A percentile compares a stretch with the other conserved stretches of the same genome.
Evolutionary conservation across 179 eudicot genomes (phyloP).

Genomic region (Sideroxylon spinosum): DNA sequence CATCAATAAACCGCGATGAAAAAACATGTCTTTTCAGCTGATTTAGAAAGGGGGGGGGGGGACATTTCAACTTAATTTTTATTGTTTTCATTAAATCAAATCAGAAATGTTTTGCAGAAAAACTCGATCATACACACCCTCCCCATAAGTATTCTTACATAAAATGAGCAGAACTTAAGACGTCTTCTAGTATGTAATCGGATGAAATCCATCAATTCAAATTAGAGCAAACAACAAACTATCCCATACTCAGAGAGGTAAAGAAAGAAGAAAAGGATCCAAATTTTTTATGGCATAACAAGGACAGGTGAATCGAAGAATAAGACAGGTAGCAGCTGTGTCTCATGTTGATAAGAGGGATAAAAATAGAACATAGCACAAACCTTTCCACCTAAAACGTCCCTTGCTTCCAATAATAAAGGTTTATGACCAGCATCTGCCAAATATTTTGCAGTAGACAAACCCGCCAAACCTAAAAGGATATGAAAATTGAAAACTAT

Average conservation of each 20-base stretch:
- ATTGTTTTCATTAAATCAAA: not conserved
- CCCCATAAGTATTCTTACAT: not conserved
- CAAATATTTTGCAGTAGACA: slow-evolving; percentile 94
- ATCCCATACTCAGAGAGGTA: not conserved
- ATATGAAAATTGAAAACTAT: slow-evolving; percentile 9
- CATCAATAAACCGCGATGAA: not conserved
- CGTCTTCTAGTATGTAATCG: not conserved
- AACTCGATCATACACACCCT: not conserved
- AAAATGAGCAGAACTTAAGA: not conserved
- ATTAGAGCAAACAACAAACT: not conserved
- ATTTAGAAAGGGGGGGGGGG: not conserved
- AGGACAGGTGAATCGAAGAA: slow-evolving; percentile 1
- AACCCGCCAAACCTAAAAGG: slow-evolving; percentile 87
- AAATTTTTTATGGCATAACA: not conserved
- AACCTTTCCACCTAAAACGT: slow-evolving; percentile 98
- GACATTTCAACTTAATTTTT: not conserved
- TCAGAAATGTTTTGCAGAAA: not conserved
- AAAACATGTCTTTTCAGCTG: not conserved
- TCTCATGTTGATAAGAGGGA: not conserved
- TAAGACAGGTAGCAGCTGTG: slow-evolving; percentile 8
- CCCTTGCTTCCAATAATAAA: slow-evolving; percentile 84
- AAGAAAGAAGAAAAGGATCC: not conserved
- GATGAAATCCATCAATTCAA: not conserved
- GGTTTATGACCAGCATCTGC: slow-evolving; percentile 99
- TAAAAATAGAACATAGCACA: slow-evolving; percentile 8